Base-by-base conservation (phyloP, 2,329 filamentous ascomycete species). In the Fusarium pseudograminearum region DNA sequence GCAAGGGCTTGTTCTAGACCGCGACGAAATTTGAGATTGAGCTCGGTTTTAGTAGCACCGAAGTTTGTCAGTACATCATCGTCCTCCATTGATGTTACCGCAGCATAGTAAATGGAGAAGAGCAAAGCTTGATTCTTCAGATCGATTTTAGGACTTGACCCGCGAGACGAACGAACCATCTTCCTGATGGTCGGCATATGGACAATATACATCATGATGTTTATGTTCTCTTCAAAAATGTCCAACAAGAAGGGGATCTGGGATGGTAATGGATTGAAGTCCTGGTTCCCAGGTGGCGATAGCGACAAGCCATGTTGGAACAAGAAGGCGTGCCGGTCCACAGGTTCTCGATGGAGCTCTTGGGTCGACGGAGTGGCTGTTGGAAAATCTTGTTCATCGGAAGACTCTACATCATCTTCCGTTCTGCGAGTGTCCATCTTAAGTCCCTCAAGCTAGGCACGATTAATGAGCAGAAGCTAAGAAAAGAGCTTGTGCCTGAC, bases 1-100 rank as follows among this genome's bases (percentile, higher is more conserved):
- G 89, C 83, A 12, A 92, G 80, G 0, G 88, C 87, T 59, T 88
- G 85, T 67, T 90, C 87, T 0, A 88, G 78, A 3, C 83, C 86
- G 24, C 86, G 82, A 5, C 86, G 84, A 70, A 85, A 89, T 57
- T 84, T 80, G 69, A 82, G 67, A 72, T 79, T 76, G 64, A 84
- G 73, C 50, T 81, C 75, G 2, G 76, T 69, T 69, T 87, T 87
- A 1, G 85, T 80, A 7, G 80, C 77, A 12, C 83, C 83, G 57
- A 87, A 86, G 57, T 84, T 86, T 3, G 77, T 76, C 65, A 79
- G 74, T 11, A 87, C 84, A 74, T 88, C 86, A 0, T 87, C 84
- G 6, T 86, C 84, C 12, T 87, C 85, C 85, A 88, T 86, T 0
- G 86, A 87, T 0, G 81, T 83, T 9, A 88, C 76, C 0, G 86